These are phyloP conservation scores for Jaltomata sinuosa DNA, from an alignment of 257 asterid species.

Conservation along the genomic window DNA sequence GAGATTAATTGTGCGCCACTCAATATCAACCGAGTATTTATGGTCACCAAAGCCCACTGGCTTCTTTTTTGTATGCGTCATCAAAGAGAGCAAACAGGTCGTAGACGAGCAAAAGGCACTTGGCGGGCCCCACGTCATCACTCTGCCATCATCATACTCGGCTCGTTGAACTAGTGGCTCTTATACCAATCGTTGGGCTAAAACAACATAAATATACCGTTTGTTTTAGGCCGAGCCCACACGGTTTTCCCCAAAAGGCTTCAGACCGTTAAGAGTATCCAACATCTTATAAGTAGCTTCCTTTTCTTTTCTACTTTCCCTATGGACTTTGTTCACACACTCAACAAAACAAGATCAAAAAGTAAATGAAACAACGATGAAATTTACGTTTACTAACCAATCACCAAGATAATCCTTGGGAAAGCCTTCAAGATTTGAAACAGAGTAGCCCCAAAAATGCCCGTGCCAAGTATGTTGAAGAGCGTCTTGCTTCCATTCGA, in stretches of 20 bases:
- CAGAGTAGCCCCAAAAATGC: constrained; percentile 39
- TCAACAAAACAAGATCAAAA: not conserved
- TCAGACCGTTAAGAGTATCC: not conserved
- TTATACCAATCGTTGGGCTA: not conserved
- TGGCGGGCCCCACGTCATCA: not conserved
- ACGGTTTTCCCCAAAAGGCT: not conserved
- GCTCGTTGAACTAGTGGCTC: not conserved
- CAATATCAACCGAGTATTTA: too few relatives aligned
- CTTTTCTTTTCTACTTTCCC: not conserved
- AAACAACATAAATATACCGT: not conserved
- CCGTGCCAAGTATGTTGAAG: constrained; percentile 29
- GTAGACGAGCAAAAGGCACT: not conserved
- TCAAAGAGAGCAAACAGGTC: not conserved
- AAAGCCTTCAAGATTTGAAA: constrained; percentile 46
- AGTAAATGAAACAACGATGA: not conserved
- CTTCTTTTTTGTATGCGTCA: too few relatives aligned
- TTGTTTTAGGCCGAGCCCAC: not conserved
- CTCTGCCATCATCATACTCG: not conserved
- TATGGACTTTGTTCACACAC: not conserved
- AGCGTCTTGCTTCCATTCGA: constrained; percentile 36
- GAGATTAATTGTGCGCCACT: not conserved
- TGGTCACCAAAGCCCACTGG: too few relatives aligned
- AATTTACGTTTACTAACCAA: constrained; percentile 21
- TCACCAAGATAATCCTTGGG: constrained; percentile 47
- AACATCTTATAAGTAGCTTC: not conserved